These are phyloP conservation scores for Macrocystidia cucumis DNA, from an alignment of 1,284 basidiomycete genomes.

Conservation along the genomic window DNA sequence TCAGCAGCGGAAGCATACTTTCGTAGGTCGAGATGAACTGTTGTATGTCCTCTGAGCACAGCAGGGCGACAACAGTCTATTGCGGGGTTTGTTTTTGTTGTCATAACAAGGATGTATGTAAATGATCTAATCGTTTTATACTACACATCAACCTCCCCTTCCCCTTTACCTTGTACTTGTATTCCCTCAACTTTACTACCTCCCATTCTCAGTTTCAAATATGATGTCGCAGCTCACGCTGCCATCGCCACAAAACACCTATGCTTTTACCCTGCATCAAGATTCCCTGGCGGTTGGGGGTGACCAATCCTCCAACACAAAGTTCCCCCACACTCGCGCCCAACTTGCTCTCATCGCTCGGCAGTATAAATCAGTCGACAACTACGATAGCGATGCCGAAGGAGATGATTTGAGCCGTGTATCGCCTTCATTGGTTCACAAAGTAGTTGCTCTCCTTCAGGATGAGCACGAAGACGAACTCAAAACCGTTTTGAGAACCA, in stretches of 20 bases:
- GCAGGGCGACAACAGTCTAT: too few species aligned
- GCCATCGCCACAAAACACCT: slow-evolving; percentile 4
- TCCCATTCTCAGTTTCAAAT: too few species aligned
- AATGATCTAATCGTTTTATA: background rate
- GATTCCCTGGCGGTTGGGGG: slow-evolving; percentile 4
- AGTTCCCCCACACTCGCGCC: slow-evolving; percentile 74
- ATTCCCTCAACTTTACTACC: too few species aligned
- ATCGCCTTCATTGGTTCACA: slow-evolving; percentile 50
- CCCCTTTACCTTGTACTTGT: background rate
- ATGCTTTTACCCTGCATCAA: slow-evolving; percentile 8
- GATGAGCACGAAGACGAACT: slow-evolving; percentile 84
- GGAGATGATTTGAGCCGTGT: slow-evolving; percentile 46
- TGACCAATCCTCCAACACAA: slow-evolving; percentile 18
- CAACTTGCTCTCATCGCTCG: slow-evolving; percentile 66
- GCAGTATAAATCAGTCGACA: slow-evolving; percentile 54
- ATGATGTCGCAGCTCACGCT: background rate
- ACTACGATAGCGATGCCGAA: slow-evolving; percentile 48
- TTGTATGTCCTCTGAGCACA: too few species aligned
- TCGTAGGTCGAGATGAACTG: too few species aligned
- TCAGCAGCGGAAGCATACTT: too few species aligned
- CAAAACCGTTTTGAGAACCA: slow-evolving; percentile 64
- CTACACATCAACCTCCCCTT: background rate
- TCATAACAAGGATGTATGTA: too few species aligned
- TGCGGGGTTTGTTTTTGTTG: too few species aligned
- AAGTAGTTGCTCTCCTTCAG: slow-evolving; percentile 64